These are phyloP conservation scores for Calonectria leucothoes DNA, from an alignment of 2,329 filamentous ascomycete genomes.

Conservation along the genomic window DNA sequence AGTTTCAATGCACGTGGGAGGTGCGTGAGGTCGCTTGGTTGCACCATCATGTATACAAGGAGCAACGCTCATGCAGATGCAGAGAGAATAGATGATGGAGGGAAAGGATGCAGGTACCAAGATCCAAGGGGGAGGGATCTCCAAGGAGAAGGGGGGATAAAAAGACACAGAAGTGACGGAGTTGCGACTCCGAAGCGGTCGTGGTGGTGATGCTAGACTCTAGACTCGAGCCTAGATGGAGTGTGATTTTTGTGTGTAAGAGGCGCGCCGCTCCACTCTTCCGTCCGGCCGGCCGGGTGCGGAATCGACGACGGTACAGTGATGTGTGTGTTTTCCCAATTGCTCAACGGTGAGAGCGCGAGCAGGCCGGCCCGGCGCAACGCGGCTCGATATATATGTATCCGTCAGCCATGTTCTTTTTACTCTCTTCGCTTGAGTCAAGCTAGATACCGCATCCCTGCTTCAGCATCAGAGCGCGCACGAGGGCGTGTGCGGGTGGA, in stretches of 20 bases:
- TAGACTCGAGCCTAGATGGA: not conserved
- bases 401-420: not conserved
- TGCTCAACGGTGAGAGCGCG: not conserved
- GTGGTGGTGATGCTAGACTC: conserved; percentile 7
- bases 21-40: conserved; percentile 27
- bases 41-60: conserved; percentile 29
- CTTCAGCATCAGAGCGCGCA: not conserved
- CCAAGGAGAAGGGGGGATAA: not conserved
- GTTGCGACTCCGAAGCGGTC: conserved; percentile 26
- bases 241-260: not conserved
- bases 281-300: not conserved
- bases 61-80: not conserved
- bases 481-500: conserved; percentile 19
- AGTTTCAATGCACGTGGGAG: conserved; percentile 35
- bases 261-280: not conserved
- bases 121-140: not conserved
- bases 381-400: conserved; percentile 2
- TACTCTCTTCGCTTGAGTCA: not conserved
- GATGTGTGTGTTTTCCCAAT: not conserved
- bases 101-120: not conserved
- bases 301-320: not conserved
- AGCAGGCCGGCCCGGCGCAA: not conserved
- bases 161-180: not conserved
- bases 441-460: not conserved
- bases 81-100: not conserved